These are phyloP conservation scores for Pochonia chlamydosporia DNA, from an alignment of 2,329 filamentous ascomycete species.

Conservation along the genomic window DNA sequence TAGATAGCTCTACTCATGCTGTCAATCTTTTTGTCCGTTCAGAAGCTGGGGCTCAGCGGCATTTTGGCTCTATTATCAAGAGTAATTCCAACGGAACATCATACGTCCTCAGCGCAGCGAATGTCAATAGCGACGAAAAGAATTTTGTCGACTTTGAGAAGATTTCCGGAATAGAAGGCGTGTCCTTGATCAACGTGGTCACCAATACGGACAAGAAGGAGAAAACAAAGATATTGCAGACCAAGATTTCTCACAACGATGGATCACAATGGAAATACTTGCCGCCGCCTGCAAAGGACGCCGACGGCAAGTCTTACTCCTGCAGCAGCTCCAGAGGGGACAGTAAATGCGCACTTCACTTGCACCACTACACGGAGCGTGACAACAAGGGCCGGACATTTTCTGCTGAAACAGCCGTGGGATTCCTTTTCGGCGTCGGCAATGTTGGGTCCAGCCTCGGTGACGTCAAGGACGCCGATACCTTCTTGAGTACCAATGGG, in stretches of 20 bases:
- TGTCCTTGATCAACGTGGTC: slow-evolving; percentile 81
- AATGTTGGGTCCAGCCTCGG: slow-evolving; percentile 75
- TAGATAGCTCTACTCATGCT: slow-evolving; percentile 91
- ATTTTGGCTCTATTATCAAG: slow-evolving; percentile 87
- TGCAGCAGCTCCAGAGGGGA: slow-evolving; percentile 57
- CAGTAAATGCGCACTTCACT: slow-evolving; percentile 75
- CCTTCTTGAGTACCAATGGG: slow-evolving; percentile 87
- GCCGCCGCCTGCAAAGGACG: slow-evolving; percentile 63
- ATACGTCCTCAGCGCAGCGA: slow-evolving; percentile 76
- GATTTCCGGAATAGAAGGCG: slow-evolving; percentile 85
- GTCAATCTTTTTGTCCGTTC: slow-evolving; percentile 91
- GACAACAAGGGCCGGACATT: slow-evolving; percentile 76
- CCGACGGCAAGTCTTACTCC: slow-evolving; percentile 63
- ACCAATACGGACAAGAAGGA: slow-evolving; percentile 68
- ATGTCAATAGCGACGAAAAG: slow-evolving; percentile 71
- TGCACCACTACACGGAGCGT: slow-evolving; percentile 94
- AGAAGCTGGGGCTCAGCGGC: slow-evolving; percentile 55
- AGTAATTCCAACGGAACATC: slow-evolving; percentile 98
- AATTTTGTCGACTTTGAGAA: slow-evolving; percentile 96
- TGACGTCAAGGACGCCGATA: slow-evolving; percentile 67
- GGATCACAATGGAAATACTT: slow-evolving; percentile 81
- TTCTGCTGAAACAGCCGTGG: slow-evolving; percentile 81
- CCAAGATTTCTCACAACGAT: slow-evolving; percentile 94
- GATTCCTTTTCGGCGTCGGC: slow-evolving; percentile 83
- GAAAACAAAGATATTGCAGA: slow-evolving; percentile 77